These are phyloP conservation scores for Ceratobasidium sp. DNA, from an alignment of 1,284 basidiomycete genomes.

Conservation along the genomic window DNA sequence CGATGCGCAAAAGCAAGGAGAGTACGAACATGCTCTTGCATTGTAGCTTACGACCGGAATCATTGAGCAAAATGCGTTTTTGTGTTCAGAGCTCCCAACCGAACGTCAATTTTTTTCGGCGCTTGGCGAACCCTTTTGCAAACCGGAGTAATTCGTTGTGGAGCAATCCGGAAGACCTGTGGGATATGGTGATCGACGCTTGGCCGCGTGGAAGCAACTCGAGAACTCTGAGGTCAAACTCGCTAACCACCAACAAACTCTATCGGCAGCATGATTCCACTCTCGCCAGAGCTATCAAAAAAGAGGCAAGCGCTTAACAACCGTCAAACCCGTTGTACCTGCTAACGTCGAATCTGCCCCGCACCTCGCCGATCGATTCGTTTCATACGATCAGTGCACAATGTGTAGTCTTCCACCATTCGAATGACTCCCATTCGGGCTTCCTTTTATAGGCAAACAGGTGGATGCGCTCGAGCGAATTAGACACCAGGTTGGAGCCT, in stretches of 20 bases:
- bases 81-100: too few species aligned
- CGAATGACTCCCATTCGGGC: slow-evolving; percentile 70
- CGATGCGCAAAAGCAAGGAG: too few species aligned
- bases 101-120: too few species aligned
- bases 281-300: slow-evolving; percentile 53
- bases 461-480: slow-evolving; percentile 83
- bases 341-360: slow-evolving; percentile 54
- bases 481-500: slow-evolving; percentile 5
- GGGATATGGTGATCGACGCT: slow-evolving; percentile 72
- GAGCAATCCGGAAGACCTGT: slow-evolving; percentile 71
- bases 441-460: slow-evolving; percentile 75
- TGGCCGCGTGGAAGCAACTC: slow-evolving; percentile 71
- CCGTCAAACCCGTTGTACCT: slow-evolving; percentile 33
- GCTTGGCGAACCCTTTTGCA: too few species aligned
- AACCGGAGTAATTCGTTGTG: too few species aligned
- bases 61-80: too few species aligned
- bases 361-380: slow-evolving; percentile 66
- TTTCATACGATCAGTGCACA: slow-evolving; percentile 70
- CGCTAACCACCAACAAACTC: slow-evolving; percentile 67
- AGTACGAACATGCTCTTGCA: too few species aligned
- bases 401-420: slow-evolving; percentile 68
- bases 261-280: slow-evolving; percentile 55
- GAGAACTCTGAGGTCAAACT: slow-evolving; percentile 74
- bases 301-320: slow-evolving; percentile 44
- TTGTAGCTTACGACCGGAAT: too few species aligned